phyloP scores from a whole-genome alignment of 2,329 filamentous ascomycete species.

The Celoporthe dispersa region DNA sequence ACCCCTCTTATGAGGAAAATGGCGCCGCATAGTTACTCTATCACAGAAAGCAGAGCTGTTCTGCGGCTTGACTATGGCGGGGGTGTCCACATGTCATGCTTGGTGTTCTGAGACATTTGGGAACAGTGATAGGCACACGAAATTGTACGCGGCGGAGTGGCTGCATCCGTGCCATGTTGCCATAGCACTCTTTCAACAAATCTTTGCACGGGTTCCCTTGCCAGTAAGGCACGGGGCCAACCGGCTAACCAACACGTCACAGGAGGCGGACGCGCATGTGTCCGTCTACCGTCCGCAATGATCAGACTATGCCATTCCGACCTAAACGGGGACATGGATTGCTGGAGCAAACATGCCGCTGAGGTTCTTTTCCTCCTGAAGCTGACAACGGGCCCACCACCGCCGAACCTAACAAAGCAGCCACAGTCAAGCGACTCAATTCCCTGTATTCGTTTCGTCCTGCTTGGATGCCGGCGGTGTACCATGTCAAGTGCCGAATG shows the following conservation, averaged over 20 bases:
- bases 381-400: background rate
- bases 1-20: background rate
- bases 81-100: conserved; percentile 20
- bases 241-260: conserved; percentile 17
- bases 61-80: background rate
- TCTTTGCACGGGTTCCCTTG: background rate
- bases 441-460: too few relatives aligned
- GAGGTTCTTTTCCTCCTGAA: background rate
- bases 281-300: conserved; percentile 16
- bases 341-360: conserved; percentile 17
- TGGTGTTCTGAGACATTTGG: conserved; percentile 28
- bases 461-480: background rate
- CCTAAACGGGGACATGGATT: background rate
- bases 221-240: background rate
- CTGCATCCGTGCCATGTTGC: conserved; percentile 2
- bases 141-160: conserved; percentile 13
- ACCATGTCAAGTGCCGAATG: background rate
- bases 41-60: background rate
- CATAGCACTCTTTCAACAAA: background rate
- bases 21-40: background rate
- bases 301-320: background rate
- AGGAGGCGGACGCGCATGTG: conserved; percentile 15
- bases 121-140: conserved; percentile 23
- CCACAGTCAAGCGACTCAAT: background rate
- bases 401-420: conserved; percentile 5